Evolutionary conservation across 305 asterid species (phyloP), one percentile per base, ranked within the genome.

Genomic region (Ajuga reptans): DNA sequence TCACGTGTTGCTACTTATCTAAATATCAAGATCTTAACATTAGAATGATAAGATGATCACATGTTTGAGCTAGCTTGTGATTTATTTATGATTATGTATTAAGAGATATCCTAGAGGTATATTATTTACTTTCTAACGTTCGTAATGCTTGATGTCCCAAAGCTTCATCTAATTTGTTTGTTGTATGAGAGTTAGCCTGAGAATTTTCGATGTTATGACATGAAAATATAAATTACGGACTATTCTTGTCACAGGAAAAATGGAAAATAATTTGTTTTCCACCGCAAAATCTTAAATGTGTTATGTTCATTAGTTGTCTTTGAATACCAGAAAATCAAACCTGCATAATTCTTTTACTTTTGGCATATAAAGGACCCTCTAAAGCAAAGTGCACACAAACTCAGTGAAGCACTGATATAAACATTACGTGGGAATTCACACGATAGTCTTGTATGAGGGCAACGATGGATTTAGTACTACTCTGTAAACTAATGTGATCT

Each of bases 51-150:
- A 36, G 37, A 49, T 31, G 43, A 46, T 21, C 3, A 27, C 9
- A 58, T 65, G 18, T 14, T 71, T 69, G 33, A 70, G 17, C 53
- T 62, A 52, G 37, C 45, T 16, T 29, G 57, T 64, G 54, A 37
- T 42, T 33, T 24, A n/a, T 60, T 31, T 60, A 63, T 54, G 56
- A 41, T 31, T 61, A 39, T 46, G 21, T 53, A 47, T 56, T 12
- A 1, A 6, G 51, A 31, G 34, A 64, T 39, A 27, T 17, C 63
- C 47, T 51, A 14, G 69, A 46, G 57, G 72, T 17, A 33, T 61
- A 27, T 53, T 21, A 52, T 74, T 8, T 42, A 45, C 46, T n/a
- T 42, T 43, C 37, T 4, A 52, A 43, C 58, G 11, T 18, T 52
- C 49, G 5, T 27, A n/a, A 43, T 41, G 15, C 41, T 58, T 27